Conservation (phyloP, 2,329 filamentous ascomycete genomes). For the Phyllosticta ampelicida region DNA sequence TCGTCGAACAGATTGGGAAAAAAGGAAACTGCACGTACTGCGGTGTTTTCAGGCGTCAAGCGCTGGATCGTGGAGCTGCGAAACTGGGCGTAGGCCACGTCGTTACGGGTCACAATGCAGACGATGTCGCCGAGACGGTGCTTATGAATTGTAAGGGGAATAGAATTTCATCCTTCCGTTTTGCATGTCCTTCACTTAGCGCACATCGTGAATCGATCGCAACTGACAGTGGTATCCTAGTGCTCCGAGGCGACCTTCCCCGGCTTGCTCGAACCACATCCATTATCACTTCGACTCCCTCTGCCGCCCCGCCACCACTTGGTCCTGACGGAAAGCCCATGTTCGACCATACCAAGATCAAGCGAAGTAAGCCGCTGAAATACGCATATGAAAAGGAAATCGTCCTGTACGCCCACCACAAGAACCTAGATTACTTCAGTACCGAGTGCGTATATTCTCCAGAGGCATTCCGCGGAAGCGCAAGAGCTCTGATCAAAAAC, state of each 20-base stretch:
- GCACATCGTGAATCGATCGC: not conserved
- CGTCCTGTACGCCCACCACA: slow-evolving; percentile 93
- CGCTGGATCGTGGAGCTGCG: slow-evolving; percentile 82
- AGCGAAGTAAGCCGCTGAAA: slow-evolving; percentile 91
- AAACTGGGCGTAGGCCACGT: slow-evolving; percentile 83
- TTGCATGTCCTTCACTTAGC: not conserved
- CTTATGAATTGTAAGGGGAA: slow-evolving; percentile 66
- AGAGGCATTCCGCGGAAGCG: slow-evolving; percentile 89
- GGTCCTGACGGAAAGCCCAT: slow-evolving; percentile 8
- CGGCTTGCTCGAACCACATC: slow-evolving; percentile 79
- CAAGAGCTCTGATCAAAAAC: slow-evolving; percentile 86
- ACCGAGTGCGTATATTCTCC: slow-evolving; percentile 98
- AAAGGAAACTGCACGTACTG: slow-evolving; percentile 99
- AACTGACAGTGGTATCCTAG: slow-evolving; percentile 14
- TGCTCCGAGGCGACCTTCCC: slow-evolving; percentile 80
- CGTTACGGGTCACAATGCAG: slow-evolving; percentile 94
- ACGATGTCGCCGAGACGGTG: slow-evolving; percentile 94
- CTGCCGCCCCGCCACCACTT: slow-evolving; percentile 44
- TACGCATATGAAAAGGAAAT: slow-evolving; percentile 99
- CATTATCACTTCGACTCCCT: slow-evolving; percentile 57
- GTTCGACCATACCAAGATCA: slow-evolving; percentile 59
- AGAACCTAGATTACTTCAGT: slow-evolving; percentile 93
- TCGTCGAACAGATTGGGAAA: slow-evolving; percentile 91
- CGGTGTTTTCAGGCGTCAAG: slow-evolving; percentile 89
- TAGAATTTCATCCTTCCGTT: not conserved